Percentiles rank a stretch among this genome's conserved stretches.
phyloP scores from a whole-genome alignment of 164 flowering plant genomes.

The Chloranthus sessilifolius region DNA sequence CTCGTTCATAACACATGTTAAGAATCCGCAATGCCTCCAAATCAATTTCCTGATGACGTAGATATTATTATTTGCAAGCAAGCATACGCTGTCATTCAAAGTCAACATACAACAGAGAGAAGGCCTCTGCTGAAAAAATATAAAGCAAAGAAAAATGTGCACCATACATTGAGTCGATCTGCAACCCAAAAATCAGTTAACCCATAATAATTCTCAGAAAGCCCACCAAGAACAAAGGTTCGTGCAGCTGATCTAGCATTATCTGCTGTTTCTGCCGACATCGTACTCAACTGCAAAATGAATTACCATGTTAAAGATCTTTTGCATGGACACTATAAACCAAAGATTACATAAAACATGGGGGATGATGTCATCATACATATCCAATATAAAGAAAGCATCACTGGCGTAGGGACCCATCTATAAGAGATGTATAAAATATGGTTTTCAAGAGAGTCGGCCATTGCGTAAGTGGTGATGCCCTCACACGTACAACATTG shows the following conservation, averaged over 20 bases:
- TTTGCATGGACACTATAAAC: neutral
- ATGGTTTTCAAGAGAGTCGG: no score
- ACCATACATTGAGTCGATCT: slow-evolving; percentile 65
- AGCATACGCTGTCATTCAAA: slow-evolving; percentile 1
- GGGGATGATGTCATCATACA: no score
- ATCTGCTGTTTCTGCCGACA: slow-evolving; percentile 93
- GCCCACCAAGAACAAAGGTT: slow-evolving; percentile 75
- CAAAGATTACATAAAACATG: neutral
- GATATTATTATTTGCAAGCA: neutral
- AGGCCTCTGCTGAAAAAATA: no score
- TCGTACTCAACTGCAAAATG: slow-evolving; percentile 76
- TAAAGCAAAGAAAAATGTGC: neutral
- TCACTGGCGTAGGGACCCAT: no score
- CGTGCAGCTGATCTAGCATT: slow-evolving; percentile 92
- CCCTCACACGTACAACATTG: no score
- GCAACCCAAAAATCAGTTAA: slow-evolving; percentile 67
- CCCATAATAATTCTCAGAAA: slow-evolving; percentile 82
- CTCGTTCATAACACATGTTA: slow-evolving; percentile 59
- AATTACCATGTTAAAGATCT: slow-evolving; percentile 6
- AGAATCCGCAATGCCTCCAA: slow-evolving; percentile 63
- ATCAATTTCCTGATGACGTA: slow-evolving; percentile 68
- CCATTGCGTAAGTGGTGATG: no score
- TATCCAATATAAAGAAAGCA: no score
- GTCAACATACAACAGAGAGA: no score
- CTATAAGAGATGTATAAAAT: no score